Evolutionary conservation across 192 early-diverging fungal species (phyloP).

Genomic region (Irineochytrium annulatum): DNA sequence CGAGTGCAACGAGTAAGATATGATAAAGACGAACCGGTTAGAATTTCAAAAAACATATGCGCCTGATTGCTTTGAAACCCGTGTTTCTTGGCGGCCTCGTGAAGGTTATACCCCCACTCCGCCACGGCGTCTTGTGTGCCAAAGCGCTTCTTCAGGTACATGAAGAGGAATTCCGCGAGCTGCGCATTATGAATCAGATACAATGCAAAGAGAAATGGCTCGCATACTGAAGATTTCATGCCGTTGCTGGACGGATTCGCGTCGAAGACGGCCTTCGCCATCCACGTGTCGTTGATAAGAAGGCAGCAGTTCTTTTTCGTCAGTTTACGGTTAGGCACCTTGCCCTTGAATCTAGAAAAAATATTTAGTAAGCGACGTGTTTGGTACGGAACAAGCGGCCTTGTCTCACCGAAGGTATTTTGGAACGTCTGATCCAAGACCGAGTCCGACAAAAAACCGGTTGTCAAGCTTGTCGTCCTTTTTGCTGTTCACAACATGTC

Average conservation of each 20-base stretch:
- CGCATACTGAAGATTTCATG: background rate
- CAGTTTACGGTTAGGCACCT: constrained; percentile 44
- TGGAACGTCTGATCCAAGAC: constrained; percentile 29
- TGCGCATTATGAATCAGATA: background rate
- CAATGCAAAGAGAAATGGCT: no score
- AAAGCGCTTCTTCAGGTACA: constrained; percentile 58
- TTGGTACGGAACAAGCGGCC: background rate
- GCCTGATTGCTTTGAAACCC: constrained; percentile 9
- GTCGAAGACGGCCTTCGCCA: constrained; percentile 48
- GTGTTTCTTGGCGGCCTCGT: constrained; percentile 34
- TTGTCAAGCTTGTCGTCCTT: constrained; percentile 4
- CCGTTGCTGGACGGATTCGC: constrained; percentile 16
- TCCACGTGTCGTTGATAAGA: constrained; percentile 52
- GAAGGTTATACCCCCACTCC: constrained; percentile 61
- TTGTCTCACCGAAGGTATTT: constrained; percentile 35
- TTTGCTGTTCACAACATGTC: no score
- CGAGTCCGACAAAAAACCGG: constrained; percentile 29
- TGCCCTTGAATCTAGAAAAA: constrained; percentile 39
- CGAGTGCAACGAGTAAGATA: background rate
- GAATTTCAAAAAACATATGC: background rate
- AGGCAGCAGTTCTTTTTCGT: constrained; percentile 30
- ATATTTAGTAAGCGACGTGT: no score
- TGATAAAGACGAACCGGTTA: background rate
- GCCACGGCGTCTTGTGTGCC: constrained; percentile 46
- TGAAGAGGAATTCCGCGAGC: constrained; percentile 49